Evolutionary conservation across 2,329 filamentous ascomycete species (phyloP), one percentile per base, ranked within the genome.

Genomic region (Trichoderma atrobrunneum): DNA sequence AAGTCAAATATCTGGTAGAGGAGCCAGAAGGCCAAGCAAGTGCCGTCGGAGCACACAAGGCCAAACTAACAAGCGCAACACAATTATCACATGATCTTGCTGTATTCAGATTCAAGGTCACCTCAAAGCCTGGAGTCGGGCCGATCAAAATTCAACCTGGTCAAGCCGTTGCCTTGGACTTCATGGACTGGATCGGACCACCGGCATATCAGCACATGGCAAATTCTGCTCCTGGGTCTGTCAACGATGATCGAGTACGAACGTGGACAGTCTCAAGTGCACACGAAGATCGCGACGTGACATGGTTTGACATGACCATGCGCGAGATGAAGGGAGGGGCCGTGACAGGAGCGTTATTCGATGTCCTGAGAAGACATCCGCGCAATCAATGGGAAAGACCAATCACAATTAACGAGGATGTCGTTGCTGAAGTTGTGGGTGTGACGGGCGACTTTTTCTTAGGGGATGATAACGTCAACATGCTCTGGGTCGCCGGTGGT

Each of bases 151-250:
- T 72, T 6, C 70, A 54, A 12, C 70, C 70, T 7, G 70, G 70
- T 1, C 70, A 72, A 61, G 70, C 70, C 24, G 51, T 72, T 5
- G 70, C 63, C 28, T 14, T 72, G 8, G 70, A 72, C 16, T 72
- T 72, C 7, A 67, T 72, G 70, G 62, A 67, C 34, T 72, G 70
- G 70, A 72, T 72, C 21, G 70, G 70, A 5, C 70, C 70, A 12
- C 70, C 70, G 5, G 54, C 62, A 14, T 72, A 72, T 66, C 70
- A 72, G n/a, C 70, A 72, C 56, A 72, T 72, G 70, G 70, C 70
- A 7, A 72, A 72, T 30, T 72, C 62, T 30, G 70, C 70, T 1
- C 70, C 70, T 10, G 62, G 62, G 0, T 72, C 70, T 8, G 39
- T 72, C 4, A 72, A 72, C 7, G 70, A 72, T 3, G 70, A 72